A percentile compares a stretch with the other conserved stretches of the same genome.
Evolutionary conservation across 2,329 filamentous ascomycete species (phyloP).

Genomic region (Fusarium chaquense): DNA sequence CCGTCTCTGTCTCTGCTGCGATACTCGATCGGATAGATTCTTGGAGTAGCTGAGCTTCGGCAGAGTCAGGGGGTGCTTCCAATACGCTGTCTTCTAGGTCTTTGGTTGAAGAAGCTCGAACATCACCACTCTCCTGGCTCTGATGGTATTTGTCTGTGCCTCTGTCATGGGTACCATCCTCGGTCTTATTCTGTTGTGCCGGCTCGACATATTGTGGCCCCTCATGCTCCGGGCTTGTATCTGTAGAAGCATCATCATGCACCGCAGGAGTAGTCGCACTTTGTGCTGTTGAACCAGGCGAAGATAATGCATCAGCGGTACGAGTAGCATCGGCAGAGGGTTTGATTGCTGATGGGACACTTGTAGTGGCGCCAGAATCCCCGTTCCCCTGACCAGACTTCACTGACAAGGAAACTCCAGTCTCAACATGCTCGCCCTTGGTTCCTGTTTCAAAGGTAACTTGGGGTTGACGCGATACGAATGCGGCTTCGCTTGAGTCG

Average conservation of each 20-base stretch:
- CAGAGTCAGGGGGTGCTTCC: constrained; percentile 46
- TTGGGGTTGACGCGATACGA: constrained; percentile 43
- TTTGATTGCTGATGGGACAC: constrained; percentile 48
- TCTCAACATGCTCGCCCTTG: constrained; percentile 42
- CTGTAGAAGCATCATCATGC: constrained; percentile 75
- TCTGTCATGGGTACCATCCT: constrained; percentile 52
- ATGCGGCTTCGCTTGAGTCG: background rate
- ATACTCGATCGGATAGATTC: constrained; percentile 55
- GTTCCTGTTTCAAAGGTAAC: constrained; percentile 52
- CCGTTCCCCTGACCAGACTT: constrained; percentile 22
- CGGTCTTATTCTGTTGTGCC: constrained; percentile 60
- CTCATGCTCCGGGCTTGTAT: constrained; percentile 80
- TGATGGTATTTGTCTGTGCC: constrained; percentile 38
- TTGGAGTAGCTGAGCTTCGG: constrained; percentile 60
- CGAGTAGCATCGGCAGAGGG: constrained; percentile 53
- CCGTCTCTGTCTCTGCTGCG: constrained; percentile 30
- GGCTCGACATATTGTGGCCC: constrained; percentile 66
- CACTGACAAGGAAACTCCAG: background rate
- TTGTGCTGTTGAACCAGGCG: constrained; percentile 75
- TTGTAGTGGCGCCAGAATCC: constrained; percentile 7
- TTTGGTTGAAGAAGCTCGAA: constrained; percentile 25
- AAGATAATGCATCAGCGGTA: constrained; percentile 62
- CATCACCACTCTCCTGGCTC: constrained; percentile 1
- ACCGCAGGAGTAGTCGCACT: constrained; percentile 79
- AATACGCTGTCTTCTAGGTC: constrained; percentile 42